A percentile compares a stretch with the other conserved stretches of the same genome.
These are phyloP conservation scores for Aspergillus thermomutatus DNA, from an alignment of 2,329 filamentous ascomycete species.

Conservation along the genomic window DNA sequence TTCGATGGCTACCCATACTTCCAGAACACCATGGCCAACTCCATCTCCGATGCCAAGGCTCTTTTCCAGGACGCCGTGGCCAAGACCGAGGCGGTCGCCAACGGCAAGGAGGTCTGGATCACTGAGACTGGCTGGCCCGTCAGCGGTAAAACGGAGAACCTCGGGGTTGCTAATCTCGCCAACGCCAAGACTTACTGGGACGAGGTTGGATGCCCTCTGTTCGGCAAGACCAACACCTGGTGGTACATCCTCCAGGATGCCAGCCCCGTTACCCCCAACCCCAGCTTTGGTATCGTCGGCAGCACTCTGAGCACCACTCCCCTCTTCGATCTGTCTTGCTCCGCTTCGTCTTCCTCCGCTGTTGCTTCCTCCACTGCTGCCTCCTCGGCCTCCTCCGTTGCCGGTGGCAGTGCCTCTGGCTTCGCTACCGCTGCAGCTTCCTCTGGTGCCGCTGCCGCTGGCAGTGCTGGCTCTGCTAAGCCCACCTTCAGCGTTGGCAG, in stretches of 20 bases:
- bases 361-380: slow-evolving; percentile 9
- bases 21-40: slow-evolving; percentile 65
- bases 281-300: slow-evolving; percentile 40
- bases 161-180: slow-evolving; percentile 59
- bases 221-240: slow-evolving; percentile 41
- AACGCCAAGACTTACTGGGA: slow-evolving; percentile 83
- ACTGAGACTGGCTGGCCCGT: slow-evolving; percentile 89
- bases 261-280: slow-evolving; percentile 26
- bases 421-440: neutral
- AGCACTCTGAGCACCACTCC: slow-evolving; percentile 34
- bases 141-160: slow-evolving; percentile 60
- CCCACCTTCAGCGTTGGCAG: neutral
- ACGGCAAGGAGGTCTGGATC: slow-evolving; percentile 74
- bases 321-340: slow-evolving; percentile 38
- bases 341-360: slow-evolving; percentile 20
- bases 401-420: slow-evolving; percentile 15
- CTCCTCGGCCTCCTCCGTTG: slow-evolving; percentile 7
- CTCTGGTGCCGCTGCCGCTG: slow-evolving; percentile 1
- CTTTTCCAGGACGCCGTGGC: slow-evolving; percentile 68
- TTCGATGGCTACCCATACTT: slow-evolving; percentile 85
- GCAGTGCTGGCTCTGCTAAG: slow-evolving; percentile 8
- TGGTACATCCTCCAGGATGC: slow-evolving; percentile 43
- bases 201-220: slow-evolving; percentile 65
- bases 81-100: slow-evolving; percentile 56
- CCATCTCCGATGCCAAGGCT: slow-evolving; percentile 59